A percentile compares a stretch with the other conserved stretches of the same genome.
phyloP scores from a whole-genome alignment of 176 grass and related monocot genomes.

The bread wheat (Triticum aestivum) region DNA sequence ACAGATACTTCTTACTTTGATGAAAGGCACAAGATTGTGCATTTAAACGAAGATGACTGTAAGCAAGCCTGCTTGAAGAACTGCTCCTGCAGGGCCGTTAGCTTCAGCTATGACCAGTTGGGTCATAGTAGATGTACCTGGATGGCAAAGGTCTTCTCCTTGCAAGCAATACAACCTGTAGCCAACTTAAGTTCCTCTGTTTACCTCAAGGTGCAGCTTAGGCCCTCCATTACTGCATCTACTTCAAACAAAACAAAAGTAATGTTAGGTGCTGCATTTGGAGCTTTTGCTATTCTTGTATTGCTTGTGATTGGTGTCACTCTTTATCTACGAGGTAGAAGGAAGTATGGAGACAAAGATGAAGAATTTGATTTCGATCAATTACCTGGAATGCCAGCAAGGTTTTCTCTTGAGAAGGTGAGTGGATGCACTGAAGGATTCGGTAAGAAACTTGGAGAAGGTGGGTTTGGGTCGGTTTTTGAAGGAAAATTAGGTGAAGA shows the following conservation, averaged over 20 bases:
- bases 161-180: neutral
- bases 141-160: neutral
- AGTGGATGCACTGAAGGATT: too few species aligned
- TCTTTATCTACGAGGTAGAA: neutral
- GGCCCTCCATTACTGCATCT: neutral
- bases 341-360: neutral
- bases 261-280: neutral
- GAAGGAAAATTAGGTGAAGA: too few species aligned
- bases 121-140: too few species aligned
- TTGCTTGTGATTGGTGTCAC: neutral
- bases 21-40: too few species aligned
- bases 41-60: neutral
- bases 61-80: neutral
- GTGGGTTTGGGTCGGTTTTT: too few species aligned
- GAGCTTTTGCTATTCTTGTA: neutral
- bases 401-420: too few species aligned
- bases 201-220: neutral
- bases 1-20: neutral
- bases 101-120: too few species aligned
- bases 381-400: too few species aligned
- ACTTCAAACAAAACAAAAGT: neutral
- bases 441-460: too few species aligned
- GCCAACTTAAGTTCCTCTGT: neutral
- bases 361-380: neutral
- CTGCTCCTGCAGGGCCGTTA: neutral